Evolutionary conservation across 108 stramenopile species (phyloP).

Genomic region (Nitzschia sp.): DNA sequence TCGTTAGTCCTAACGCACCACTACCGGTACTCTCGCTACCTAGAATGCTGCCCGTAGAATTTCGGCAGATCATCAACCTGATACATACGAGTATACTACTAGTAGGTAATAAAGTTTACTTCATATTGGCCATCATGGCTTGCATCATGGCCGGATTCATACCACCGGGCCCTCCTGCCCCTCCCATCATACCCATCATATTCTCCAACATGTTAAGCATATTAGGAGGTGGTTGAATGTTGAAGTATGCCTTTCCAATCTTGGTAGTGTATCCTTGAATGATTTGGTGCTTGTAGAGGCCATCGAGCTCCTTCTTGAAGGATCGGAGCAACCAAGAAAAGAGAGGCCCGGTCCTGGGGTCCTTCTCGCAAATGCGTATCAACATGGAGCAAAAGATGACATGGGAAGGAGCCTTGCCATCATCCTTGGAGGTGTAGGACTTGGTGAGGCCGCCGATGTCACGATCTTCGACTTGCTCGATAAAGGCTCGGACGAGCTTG

Average conservation of each 20-base stretch:
- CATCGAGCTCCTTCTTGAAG: slow-evolving; percentile 74
- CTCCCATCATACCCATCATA: slow-evolving; percentile 84
- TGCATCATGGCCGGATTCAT: slow-evolving; percentile 90
- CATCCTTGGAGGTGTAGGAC: slow-evolving; percentile 75
- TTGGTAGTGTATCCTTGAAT: slow-evolving; percentile 77
- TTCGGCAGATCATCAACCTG: too few species aligned
- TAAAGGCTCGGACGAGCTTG: slow-evolving; percentile 44
- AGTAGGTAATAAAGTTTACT: slow-evolving; percentile 1
- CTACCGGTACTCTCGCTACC: too few species aligned
- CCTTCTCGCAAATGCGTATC: slow-evolving; percentile 79
- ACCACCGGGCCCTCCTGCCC: slow-evolving; percentile 56
- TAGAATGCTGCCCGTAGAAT: too few species aligned
- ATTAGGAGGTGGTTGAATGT: slow-evolving; percentile 85
- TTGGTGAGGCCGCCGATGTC: slow-evolving; percentile 55
- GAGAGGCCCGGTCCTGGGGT: slow-evolving; percentile 75
- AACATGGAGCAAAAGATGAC: slow-evolving; percentile 74
- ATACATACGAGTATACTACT: too few species aligned
- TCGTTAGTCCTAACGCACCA: too few species aligned
- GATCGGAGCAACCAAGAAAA: slow-evolving; percentile 76
- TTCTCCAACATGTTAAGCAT: slow-evolving; percentile 90
- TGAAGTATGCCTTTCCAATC: slow-evolving; percentile 85
- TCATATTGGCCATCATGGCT: slow-evolving; percentile 44
- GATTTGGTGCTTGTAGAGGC: slow-evolving; percentile 67
- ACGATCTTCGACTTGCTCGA: slow-evolving; percentile 62
- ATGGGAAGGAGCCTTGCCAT: slow-evolving; percentile 78